Conservation (phyloP, 1,284 basidiomycete genomes). For the Athelia psychrophila region DNA sequence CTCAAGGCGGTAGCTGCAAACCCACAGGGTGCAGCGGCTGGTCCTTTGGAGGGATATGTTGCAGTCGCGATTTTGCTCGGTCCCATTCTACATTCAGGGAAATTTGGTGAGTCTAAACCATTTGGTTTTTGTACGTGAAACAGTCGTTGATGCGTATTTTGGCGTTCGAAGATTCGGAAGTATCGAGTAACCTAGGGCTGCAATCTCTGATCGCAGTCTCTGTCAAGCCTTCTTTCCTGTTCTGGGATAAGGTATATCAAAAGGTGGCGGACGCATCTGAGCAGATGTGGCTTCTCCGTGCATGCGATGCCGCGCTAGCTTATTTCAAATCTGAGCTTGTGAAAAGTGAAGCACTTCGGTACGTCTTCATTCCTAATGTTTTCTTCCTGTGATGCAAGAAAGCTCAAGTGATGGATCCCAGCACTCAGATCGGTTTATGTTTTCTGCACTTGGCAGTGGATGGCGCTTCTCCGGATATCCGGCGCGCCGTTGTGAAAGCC, state of each 20-base stretch:
- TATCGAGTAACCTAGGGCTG: slow-evolving; percentile 38
- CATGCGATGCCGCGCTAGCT: slow-evolving; percentile 50
- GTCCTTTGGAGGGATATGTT: slow-evolving; percentile 83
- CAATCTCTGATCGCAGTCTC: slow-evolving; percentile 42
- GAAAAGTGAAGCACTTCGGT: slow-evolving; percentile 62
- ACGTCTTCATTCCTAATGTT: slow-evolving; percentile 17
- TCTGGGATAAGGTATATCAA: slow-evolving; percentile 86
- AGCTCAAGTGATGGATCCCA: slow-evolving; percentile 20
- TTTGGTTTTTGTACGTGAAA: slow-evolving; percentile 2
- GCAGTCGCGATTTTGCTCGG: slow-evolving; percentile 70
- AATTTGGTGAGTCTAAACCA: slow-evolving; percentile 45
- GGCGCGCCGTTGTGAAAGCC: slow-evolving; percentile 43
- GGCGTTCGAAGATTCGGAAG: slow-evolving; percentile 16
- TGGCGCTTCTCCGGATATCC: slow-evolving; percentile 47
- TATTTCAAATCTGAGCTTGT: slow-evolving; percentile 51
- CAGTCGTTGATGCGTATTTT: background rate
- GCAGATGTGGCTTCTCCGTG: slow-evolving; percentile 77
- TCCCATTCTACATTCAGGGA: slow-evolving; percentile 45
- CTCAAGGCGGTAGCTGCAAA: slow-evolving; percentile 66
- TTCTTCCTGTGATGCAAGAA: too few species aligned
- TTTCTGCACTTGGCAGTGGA: slow-evolving; percentile 71
- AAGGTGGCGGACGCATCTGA: slow-evolving; percentile 67
- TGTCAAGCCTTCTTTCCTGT: slow-evolving; percentile 79
- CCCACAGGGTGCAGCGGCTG: slow-evolving; percentile 54
- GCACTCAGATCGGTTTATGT: slow-evolving; percentile 59